Conservation (phyloP, 2,329 filamentous ascomycete species). For the Neopestalotiopsis sp. region DNA sequence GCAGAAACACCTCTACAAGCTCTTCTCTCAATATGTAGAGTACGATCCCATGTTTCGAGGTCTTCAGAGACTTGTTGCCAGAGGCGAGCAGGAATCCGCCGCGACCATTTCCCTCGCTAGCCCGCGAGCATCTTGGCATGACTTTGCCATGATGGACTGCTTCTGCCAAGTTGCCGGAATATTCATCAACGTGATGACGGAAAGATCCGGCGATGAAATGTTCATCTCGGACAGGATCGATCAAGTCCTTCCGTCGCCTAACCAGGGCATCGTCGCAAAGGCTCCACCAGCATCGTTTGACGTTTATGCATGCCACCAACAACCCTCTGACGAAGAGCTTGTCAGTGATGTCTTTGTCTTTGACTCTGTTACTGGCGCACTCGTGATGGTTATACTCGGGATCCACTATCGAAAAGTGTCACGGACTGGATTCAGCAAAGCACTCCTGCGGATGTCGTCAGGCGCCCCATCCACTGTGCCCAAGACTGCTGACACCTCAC, state of each 20-base stretch:
- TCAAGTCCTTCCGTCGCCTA: conserved; percentile 40
- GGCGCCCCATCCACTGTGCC: too few relatives aligned
- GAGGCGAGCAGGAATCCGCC: not conserved
- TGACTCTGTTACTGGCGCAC: conserved; percentile 31
- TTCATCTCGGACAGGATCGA: conserved; percentile 41
- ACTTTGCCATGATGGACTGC: conserved; percentile 37
- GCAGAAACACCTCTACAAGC: conserved; percentile 42
- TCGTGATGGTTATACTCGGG: conserved; percentile 42
- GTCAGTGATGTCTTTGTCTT: conserved; percentile 44
- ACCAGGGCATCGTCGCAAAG: conserved; percentile 29
- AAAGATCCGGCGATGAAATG: conserved; percentile 22
- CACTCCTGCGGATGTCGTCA: not conserved
- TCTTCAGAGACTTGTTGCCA: conserved; percentile 23
- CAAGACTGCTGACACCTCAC: too few relatives aligned
- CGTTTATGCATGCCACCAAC: not conserved
- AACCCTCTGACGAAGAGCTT: conserved; percentile 20
- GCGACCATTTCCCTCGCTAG: not conserved
- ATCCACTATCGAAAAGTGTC: conserved; percentile 33
- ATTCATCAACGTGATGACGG: conserved; percentile 36
- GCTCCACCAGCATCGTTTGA: conserved; percentile 25
- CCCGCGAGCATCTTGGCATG: conserved; percentile 23
- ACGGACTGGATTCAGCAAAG: not conserved
- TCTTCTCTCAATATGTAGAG: conserved; percentile 42
- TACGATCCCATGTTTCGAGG: conserved; percentile 31
- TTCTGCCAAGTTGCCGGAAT: conserved; percentile 45